Base-by-base conservation (phyloP, 441 rosid genomes). In the Bruguiera hainesii region DNA sequence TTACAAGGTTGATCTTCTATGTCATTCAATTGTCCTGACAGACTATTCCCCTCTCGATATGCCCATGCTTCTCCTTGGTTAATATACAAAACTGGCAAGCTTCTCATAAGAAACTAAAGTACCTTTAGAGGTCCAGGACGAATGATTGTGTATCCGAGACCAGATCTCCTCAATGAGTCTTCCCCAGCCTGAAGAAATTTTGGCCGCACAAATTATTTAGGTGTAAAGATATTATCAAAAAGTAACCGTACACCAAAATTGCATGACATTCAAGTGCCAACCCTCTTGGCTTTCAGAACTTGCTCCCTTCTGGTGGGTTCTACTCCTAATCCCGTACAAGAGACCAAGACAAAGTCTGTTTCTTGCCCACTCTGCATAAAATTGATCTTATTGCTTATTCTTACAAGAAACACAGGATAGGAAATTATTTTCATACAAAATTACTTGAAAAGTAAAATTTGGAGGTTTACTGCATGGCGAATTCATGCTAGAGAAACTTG, bases 81-180 rank as follows among this genome's bases (percentile, higher is more conserved):
- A 42, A 42, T 52, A 20, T 26, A 25, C 30, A 65, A 23, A 64
- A 20, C 28, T 31, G 53, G 25, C n/a, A 39, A 37, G 49, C 21
- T 42, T 55, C n/a, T 55, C 28, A 21, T 15, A 48, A 30, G 60
- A 29, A 53, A 8, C 66, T 60, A 67, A 85, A 61, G 67, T 77
- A 91, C 96, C 96, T 80, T 79, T 61, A 94, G 74, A 72, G 96
- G 99, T 74, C 99, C 97, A 4, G 98, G 98, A 69, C 96, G 96
- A 78, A 94, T 83, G 59, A 91, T 89, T 49, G 98, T 94, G 83
- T 89, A 94, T 61, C 98, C 96, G 60, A 94, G 97, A 20, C 99
- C 99, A 20, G 99, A 95, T 79, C 89, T 83, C 79, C 98, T 87
- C 71, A 95, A 70, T 55, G 88, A 87, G 71, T 95, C 99, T 80